These are phyloP conservation scores for Talaromyces rugulosus DNA, from an alignment of 2,329 filamentous ascomycete genomes.

Conservation along the genomic window DNA sequence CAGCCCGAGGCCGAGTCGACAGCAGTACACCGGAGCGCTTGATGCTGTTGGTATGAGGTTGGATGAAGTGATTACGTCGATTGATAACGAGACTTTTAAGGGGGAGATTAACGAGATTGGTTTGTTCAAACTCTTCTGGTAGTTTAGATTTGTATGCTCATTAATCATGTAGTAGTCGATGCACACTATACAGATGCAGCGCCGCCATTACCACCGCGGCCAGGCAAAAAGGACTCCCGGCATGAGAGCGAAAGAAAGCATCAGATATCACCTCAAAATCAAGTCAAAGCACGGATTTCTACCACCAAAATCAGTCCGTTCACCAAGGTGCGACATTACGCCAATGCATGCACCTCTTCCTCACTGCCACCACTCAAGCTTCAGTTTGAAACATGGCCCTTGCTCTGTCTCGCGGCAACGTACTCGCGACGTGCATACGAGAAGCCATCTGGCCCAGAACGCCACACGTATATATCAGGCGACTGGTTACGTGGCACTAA, in stretches of 20 bases:
- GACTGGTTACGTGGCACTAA: slow-evolving; percentile 73
- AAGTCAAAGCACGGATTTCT: slow-evolving; percentile 17
- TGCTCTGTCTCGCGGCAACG: slow-evolving; percentile 73
- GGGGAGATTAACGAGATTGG: slow-evolving; percentile 5
- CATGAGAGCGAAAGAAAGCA: neutral
- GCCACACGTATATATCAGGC: slow-evolving; percentile 65
- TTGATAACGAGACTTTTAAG: slow-evolving; percentile 11
- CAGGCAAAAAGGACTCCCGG: neutral
- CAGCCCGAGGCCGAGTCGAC: neutral
- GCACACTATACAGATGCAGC: neutral
- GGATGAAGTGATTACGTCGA: slow-evolving; percentile 12
- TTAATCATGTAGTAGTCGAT: neutral
- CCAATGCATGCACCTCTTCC: slow-evolving; percentile 69
- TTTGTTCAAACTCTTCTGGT: neutral
- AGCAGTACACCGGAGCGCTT: slow-evolving; percentile 5
- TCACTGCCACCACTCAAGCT: slow-evolving; percentile 65
- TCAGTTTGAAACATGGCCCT: slow-evolving; percentile 69
- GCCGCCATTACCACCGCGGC: neutral
- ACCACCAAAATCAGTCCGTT: slow-evolving; percentile 51
- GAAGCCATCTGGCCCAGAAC: slow-evolving; percentile 58
- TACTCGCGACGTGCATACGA: slow-evolving; percentile 74
- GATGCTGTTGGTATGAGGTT: slow-evolving; percentile 10
- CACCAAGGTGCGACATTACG: slow-evolving; percentile 72
- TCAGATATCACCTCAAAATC: neutral
- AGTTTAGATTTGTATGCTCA: neutral